phyloP scores from a whole-genome alignment of 495 filamentous ascomycete species.

The Rhypophila decipiens region DNA sequence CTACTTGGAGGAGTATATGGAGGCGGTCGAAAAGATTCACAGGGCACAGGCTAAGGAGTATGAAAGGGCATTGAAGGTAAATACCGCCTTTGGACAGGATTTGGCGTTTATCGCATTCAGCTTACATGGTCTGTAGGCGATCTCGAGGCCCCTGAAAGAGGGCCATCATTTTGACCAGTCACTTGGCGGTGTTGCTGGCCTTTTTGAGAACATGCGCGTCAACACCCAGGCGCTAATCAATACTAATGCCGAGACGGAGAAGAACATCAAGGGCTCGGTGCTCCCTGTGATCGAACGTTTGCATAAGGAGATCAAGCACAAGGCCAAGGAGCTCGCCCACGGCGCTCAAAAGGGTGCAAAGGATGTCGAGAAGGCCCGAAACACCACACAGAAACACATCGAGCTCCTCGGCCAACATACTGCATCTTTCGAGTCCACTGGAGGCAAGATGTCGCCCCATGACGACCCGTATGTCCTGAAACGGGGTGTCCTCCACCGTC shows the following conservation, averaged over 20 bases:
- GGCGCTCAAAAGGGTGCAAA: conserved; percentile 86
- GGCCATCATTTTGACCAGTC: conserved; percentile 87
- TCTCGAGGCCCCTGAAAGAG: conserved; percentile 77
- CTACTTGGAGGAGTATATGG: conserved; percentile 86
- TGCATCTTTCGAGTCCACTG: conserved; percentile 64
- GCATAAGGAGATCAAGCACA: conserved; percentile 93
- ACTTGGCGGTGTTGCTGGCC: conserved; percentile 72
- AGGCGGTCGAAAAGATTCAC: conserved; percentile 74
- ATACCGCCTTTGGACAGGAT: neutral
- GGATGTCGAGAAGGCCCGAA: conserved; percentile 82
- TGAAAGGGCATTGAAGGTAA: conserved; percentile 85
- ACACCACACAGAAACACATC: conserved; percentile 86
- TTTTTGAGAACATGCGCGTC: conserved; percentile 87
- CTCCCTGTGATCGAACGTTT: conserved; percentile 83
- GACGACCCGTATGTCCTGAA: conserved; percentile 87
- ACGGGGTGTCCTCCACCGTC: conserved; percentile 70
- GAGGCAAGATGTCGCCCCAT: conserved; percentile 55
- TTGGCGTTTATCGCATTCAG: neutral
- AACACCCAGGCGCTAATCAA: conserved; percentile 89
- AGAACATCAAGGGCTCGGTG: conserved; percentile 73
- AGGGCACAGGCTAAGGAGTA: conserved; percentile 87
- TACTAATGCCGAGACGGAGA: conserved; percentile 81
- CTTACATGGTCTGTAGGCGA: conserved; percentile 48
- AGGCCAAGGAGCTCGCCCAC: conserved; percentile 75
- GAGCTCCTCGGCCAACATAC: conserved; percentile 84